Base-by-base conservation (phyloP, 1,139 yeast genomes). In the Kluyveromyces marxianus region DNA sequence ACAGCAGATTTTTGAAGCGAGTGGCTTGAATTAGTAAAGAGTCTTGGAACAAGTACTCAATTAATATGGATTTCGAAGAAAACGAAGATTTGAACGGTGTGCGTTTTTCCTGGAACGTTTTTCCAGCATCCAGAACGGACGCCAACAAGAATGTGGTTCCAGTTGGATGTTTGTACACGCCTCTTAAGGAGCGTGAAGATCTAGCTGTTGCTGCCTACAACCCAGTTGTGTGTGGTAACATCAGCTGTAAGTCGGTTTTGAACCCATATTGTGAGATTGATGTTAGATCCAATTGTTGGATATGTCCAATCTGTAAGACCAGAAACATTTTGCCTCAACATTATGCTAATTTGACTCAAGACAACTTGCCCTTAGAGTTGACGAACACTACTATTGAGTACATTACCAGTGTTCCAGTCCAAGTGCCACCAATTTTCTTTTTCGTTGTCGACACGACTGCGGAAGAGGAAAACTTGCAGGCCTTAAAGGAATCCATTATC, bases 111-210 rank as follows among this genome's bases (percentile, higher is more conserved):
- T 92, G 97, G 96, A 90, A 87, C 65, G 77, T 79, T 42, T 73
- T 92, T 46, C 98, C 98, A 32, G 82, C 88, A 44, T 86, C 96
- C 46, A 83, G 89, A 59, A 78, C 81, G 44, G 99, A 92, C 68
- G 95, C 97, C 24, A 81, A 82, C 57, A 86, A 94, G 56, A 84
- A 90, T 58, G 96, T 92, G 26, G 94, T 92, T 35, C 98, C 99
- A 21, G 83, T 94, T 32, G 96, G 97, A 36, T 86, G 96, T 49
- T 71, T 92, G 54, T 92, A 90, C 71, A 89, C 97, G 14, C 99
- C 99, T 10, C 76, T 94, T 58, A 80, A 86, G 63, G 79, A 77
- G 49, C 77, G 89, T 57, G 84, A 84, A 50, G 92, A 84, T 54
- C 72, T 90, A 54, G 83, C 92, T 24, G 69, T 85, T 44, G 92